phyloP scores from a whole-genome alignment of 129 eudicot species.

The Glebionis coronaria region DNA sequence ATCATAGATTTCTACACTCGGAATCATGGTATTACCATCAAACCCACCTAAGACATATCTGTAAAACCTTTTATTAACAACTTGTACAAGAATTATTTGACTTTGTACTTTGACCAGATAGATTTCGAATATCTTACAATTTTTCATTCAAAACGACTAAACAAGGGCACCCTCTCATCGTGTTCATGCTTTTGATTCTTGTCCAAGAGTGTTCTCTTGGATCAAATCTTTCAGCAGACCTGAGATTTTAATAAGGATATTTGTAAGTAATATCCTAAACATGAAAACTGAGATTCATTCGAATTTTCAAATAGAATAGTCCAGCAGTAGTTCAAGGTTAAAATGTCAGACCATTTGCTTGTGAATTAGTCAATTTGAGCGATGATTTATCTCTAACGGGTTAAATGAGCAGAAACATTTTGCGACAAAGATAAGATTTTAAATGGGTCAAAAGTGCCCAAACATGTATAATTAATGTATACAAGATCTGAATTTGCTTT shows the following conservation, averaged over 20 bases:
- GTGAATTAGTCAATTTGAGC: not conserved
- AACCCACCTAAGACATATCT: constrained; percentile 78
- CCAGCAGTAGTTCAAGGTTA: too few species aligned
- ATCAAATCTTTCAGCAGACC: constrained; percentile 89
- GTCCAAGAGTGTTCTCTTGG: constrained; percentile 91
- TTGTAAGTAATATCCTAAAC: not conserved
- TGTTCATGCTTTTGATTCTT: constrained; percentile 54
- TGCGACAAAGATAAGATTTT: too few species aligned
- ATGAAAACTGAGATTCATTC: too few species aligned
- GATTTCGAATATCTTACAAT: constrained; percentile 48
- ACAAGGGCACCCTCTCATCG: constrained; percentile 66
- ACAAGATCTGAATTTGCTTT: too few species aligned
- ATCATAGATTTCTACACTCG: constrained; percentile 56
- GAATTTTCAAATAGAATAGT: too few species aligned
- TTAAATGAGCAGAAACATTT: not conserved
- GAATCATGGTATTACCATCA: constrained; percentile 53
- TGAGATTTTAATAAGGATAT: constrained; percentile 21
- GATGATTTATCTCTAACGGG: not conserved
- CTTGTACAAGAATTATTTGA: not conserved
- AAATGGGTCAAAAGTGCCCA: too few species aligned
- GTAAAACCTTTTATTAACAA: constrained; percentile 16
- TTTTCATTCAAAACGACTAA: constrained; percentile 64
- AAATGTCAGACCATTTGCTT: not conserved
- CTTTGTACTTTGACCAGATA: too few species aligned
- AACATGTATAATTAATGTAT: too few species aligned